Percentiles rank a stretch among this genome's conserved stretches.
These are phyloP conservation scores for Handroanthus guayacan DNA, from an alignment of 257 asterid genomes.

Conservation along the genomic window DNA sequence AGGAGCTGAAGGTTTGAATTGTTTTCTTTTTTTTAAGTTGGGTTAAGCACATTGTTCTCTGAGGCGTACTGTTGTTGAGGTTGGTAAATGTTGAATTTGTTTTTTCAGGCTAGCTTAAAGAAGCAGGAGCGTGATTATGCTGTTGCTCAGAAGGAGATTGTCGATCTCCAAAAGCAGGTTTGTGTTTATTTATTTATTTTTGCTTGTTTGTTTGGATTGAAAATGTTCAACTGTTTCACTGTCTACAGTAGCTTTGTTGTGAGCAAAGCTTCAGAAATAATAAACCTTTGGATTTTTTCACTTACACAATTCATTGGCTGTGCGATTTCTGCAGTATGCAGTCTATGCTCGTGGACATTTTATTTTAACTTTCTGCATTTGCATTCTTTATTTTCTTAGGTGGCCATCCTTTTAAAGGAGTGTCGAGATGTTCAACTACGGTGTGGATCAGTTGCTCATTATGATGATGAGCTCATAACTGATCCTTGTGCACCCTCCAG, in stretches of 20 bases:
- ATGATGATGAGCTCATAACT: slow-evolving; percentile 42
- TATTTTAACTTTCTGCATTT: not conserved
- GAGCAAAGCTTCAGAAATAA: slow-evolving; percentile 1
- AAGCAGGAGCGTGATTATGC: slow-evolving; percentile 82
- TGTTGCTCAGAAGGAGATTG: slow-evolving; percentile 70
- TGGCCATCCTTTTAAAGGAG: slow-evolving; percentile 84
- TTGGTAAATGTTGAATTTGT: slow-evolving; percentile 17
- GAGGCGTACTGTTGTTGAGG: slow-evolving; percentile 25
- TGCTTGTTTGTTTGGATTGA: no score
- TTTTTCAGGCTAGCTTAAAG: slow-evolving; percentile 71
- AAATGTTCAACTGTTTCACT: not conserved
- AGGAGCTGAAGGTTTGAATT: slow-evolving; percentile 71
- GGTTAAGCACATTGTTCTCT: not conserved
- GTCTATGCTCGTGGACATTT: not conserved
- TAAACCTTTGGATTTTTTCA: not conserved
- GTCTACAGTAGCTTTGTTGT: slow-evolving; percentile 11
- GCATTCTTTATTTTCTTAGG: slow-evolving; percentile 49
- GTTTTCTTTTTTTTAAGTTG: slow-evolving; percentile 8
- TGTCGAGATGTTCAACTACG: slow-evolving; percentile 95
- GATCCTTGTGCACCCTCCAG: slow-evolving; percentile 38
- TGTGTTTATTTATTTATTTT: slow-evolving; percentile 18
- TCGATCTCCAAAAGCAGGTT: slow-evolving; percentile 92
- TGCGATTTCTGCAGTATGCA: not conserved
- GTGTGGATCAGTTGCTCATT: slow-evolving; percentile 65
- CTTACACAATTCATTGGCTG: not conserved